Evolutionary conservation across 345 rosid species (phyloP).

Genomic region (Salix purpurea): DNA sequence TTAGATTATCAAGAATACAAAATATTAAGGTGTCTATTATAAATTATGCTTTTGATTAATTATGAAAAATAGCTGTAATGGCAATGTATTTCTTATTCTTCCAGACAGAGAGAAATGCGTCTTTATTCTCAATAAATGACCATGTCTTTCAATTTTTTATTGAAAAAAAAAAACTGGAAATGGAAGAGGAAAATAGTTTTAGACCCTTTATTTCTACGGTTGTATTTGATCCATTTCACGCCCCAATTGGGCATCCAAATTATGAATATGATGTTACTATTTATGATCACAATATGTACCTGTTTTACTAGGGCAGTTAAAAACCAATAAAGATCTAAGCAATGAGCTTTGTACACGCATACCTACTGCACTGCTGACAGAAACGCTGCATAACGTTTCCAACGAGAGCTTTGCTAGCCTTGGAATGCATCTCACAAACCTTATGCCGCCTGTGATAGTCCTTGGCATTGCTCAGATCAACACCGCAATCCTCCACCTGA

Average conservation of each 20-base stretch:
- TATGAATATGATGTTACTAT: not conserved
- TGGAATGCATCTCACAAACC: constrained; percentile 96
- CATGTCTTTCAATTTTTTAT: no score
- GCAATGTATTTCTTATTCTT: no score
- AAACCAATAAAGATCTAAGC: not conserved
- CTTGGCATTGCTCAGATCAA: constrained; percentile 87
- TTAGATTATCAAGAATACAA: no score
- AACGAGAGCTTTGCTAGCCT: constrained; percentile 79
- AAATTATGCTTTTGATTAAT: no score
- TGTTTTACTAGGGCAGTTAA: not conserved
- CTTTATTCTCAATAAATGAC: no score
- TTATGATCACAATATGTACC: not conserved
- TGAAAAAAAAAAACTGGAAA: no score
- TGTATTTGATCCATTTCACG: not conserved
- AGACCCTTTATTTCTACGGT: not conserved
- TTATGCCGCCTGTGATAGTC: constrained; percentile 96
- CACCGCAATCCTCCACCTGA: constrained; percentile 92
- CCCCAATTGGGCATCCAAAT: not conserved
- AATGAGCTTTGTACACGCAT: constrained; percentile 14
- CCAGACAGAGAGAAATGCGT: no score
- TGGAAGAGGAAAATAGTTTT: no score
- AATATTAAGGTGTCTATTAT: no score
- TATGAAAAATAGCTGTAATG: no score
- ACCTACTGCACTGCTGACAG: constrained; percentile 99
- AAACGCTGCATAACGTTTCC: constrained; percentile 93